Percentiles rank a stretch among this genome's conserved stretches.
Evolutionary conservation across 495 filamentous ascomycete genomes (phyloP).

Genomic region (Xylaria palmicola): DNA sequence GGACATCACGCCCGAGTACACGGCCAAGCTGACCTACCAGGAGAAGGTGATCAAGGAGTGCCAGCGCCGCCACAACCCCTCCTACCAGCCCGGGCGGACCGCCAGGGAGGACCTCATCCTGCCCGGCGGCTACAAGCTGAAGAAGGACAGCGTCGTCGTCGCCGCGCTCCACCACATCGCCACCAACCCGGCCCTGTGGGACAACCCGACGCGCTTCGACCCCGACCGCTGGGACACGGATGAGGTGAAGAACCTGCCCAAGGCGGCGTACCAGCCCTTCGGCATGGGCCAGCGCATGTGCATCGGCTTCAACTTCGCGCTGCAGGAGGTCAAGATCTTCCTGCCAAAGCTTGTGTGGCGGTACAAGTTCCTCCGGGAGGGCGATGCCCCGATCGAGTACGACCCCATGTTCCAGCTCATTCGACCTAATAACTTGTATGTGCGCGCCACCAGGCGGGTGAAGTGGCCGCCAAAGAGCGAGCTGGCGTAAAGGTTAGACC

Average conservation of each 20-base stretch:
- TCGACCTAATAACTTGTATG: constrained; percentile 56
- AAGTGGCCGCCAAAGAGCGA: constrained; percentile 49
- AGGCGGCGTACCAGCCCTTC: constrained; percentile 52
- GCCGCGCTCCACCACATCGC: constrained; percentile 51
- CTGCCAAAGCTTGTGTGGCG: constrained; percentile 52
- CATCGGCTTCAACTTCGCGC: constrained; percentile 60
- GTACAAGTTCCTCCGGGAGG: constrained; percentile 44
- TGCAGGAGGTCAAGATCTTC: constrained; percentile 54
- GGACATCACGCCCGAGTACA: constrained; percentile 39
- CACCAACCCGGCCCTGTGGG: constrained; percentile 52
- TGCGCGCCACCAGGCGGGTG: constrained; percentile 43
- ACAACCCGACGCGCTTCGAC: constrained; percentile 52
- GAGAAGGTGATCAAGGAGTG: constrained; percentile 60
- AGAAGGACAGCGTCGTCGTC: constrained; percentile 50
- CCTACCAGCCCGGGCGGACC: constrained; percentile 55
- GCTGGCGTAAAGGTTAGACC: too few species aligned
- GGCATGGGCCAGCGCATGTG: constrained; percentile 50
- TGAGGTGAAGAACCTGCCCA: constrained; percentile 44
- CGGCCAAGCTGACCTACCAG: constrained; percentile 44
- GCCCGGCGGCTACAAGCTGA: constrained; percentile 54
- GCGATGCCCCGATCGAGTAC: constrained; percentile 50
- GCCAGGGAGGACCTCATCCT: constrained; percentile 51
- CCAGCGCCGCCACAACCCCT: constrained; percentile 55
- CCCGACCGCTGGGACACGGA: constrained; percentile 56
- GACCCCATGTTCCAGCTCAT: constrained; percentile 58